Percentiles rank a stretch among this genome's conserved stretches.
Evolutionary conservation across 306 rosid species (phyloP).

Genomic region (Prunus mira): DNA sequence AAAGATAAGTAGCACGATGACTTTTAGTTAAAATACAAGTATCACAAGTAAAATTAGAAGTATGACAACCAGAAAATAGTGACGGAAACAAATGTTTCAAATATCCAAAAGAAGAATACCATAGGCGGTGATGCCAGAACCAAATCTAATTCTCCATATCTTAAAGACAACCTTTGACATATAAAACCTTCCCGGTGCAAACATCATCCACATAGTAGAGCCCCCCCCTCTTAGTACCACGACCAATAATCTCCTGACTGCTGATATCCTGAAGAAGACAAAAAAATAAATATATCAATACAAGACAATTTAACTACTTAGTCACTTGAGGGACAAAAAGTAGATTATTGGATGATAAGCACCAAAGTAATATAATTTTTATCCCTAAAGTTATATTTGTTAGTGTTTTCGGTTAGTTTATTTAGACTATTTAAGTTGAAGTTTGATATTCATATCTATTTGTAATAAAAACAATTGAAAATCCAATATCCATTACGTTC

Average conservation of each 20-base stretch:
- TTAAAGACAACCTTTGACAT: neutral
- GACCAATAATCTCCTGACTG: neutral
- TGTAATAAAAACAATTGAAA: too few relatives aligned
- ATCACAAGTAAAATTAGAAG: neutral
- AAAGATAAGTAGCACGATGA: neutral
- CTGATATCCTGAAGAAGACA: neutral
- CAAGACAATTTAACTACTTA: neutral
- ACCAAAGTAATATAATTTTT: too few relatives aligned
- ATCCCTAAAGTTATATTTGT: too few relatives aligned
- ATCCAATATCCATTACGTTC: too few relatives aligned
- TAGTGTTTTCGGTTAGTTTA: too few relatives aligned
- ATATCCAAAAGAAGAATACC: neutral
- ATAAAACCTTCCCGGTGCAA: neutral
- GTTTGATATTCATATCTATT: too few relatives aligned
- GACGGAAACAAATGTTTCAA: neutral
- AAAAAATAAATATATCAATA: neutral
- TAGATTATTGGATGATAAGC: neutral
- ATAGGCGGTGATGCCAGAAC: neutral
- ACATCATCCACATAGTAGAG: too few relatives aligned
- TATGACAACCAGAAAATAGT: neutral
- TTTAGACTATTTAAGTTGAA: too few relatives aligned
- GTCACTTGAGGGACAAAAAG: neutral
- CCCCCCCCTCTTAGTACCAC: neutral
- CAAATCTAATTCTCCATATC: neutral
- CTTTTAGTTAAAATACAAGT: neutral